Evolutionary conservation across 345 rosid genomes (phyloP).

Genomic region (Schrenkiella parvula): DNA sequence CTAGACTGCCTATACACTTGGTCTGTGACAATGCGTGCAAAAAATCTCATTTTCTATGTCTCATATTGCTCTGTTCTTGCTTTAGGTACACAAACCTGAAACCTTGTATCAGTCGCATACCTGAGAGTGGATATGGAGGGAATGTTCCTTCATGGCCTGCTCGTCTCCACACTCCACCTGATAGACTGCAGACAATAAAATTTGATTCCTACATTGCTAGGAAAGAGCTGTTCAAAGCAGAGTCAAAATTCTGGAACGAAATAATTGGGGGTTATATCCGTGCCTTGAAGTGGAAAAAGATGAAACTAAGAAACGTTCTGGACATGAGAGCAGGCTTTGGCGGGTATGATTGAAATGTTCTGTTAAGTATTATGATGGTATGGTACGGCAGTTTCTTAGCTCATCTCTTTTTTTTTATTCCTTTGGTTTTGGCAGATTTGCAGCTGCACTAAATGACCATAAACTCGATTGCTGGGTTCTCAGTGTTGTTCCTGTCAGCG

Average conservation of each 20-base stretch:
- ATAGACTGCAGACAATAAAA: constrained; percentile 80
- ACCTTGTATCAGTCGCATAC: constrained; percentile 79
- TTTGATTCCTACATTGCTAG: constrained; percentile 87
- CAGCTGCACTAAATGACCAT: constrained; percentile 78
- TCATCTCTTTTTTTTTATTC: not conserved
- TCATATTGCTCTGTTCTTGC: constrained; percentile 10
- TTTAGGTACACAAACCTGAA: constrained; percentile 79
- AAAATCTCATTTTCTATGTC: not conserved
- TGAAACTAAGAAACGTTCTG: constrained; percentile 75
- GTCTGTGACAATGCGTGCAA: not conserved
- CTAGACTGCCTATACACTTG: not conserved
- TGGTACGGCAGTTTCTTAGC: not conserved
- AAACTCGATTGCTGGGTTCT: constrained; percentile 83
- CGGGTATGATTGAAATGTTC: constrained; percentile 62
- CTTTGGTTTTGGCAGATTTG: constrained; percentile 62
- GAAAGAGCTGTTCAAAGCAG: constrained; percentile 87
- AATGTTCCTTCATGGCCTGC: constrained; percentile 74
- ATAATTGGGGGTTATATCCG: constrained; percentile 65
- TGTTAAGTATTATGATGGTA: not conserved
- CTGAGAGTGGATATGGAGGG: constrained; percentile 85
- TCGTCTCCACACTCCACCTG: constrained; percentile 81
- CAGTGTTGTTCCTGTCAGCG: constrained; percentile 90
- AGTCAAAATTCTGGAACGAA: constrained; percentile 80
- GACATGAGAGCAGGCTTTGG: constrained; percentile 99
- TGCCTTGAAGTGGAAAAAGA: constrained; percentile 70